A percentile compares a stretch with the other conserved stretches of the same genome.
Evolutionary conservation across 306 rosid genomes (phyloP).

Genomic region (Quercus agrifolia): DNA sequence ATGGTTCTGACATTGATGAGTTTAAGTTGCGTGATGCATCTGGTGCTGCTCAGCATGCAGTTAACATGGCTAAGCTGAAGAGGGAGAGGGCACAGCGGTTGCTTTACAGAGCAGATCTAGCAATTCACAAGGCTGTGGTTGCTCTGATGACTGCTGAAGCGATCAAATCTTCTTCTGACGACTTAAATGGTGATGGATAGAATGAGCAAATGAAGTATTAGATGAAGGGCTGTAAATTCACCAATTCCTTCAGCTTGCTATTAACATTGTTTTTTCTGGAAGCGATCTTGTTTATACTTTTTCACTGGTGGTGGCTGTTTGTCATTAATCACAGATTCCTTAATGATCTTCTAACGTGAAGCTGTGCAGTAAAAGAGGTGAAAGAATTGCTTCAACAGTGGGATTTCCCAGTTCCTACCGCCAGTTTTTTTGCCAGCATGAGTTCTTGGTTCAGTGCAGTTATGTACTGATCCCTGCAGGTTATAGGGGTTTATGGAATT

Average conservation of each 20-base stretch:
- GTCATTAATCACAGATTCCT: constrained; percentile 17
- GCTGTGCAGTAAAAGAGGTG: constrained; percentile 18
- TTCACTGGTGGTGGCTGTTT: constrained; percentile 29
- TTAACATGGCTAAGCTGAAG: constrained; percentile 56
- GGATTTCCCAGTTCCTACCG: constrained; percentile 20
- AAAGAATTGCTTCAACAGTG: constrained; percentile 22
- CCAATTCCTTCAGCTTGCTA: constrained; percentile 19
- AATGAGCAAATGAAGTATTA: neutral
- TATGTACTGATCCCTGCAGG: constrained; percentile 40
- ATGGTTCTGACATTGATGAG: constrained; percentile 62
- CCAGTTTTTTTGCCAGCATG: constrained; percentile 31
- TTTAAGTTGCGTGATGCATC: constrained; percentile 57
- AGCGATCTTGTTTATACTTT: constrained; percentile 29
- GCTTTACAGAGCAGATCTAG: constrained; percentile 71
- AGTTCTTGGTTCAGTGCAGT: constrained; percentile 36
- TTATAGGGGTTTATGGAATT: constrained; percentile 46
- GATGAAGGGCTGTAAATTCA: constrained; percentile 2
- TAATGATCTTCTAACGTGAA: constrained; percentile 32
- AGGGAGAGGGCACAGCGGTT: constrained; percentile 68
- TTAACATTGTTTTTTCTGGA: constrained; percentile 33
- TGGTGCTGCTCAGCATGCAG: constrained; percentile 64
- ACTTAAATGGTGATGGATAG: constrained; percentile 40
- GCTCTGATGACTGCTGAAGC: constrained; percentile 95
- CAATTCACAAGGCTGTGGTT: constrained; percentile 80
- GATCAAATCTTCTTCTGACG: constrained; percentile 48